Percentiles rank a stretch among this genome's conserved stretches.
These are phyloP conservation scores for Piper betle DNA, from an alignment of 164 flowering plant genomes.

Conservation along the genomic window DNA sequence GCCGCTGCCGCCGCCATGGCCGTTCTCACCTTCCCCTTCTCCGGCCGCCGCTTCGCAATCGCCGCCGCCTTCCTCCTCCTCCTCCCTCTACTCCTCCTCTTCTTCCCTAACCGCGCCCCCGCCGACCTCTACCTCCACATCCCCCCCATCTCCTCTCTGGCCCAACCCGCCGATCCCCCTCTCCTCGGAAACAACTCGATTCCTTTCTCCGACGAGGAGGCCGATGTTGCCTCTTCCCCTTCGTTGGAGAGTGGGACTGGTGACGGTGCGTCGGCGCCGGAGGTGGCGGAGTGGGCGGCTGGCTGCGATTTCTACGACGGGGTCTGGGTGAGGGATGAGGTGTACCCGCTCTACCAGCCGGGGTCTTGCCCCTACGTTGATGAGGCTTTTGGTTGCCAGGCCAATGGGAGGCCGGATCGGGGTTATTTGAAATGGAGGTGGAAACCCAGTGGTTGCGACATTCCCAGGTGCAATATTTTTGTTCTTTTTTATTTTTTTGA, in stretches of 20 bases:
- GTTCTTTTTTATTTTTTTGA: not conserved
- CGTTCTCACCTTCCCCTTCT: not conserved
- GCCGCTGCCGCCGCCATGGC: not conserved
- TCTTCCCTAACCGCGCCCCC: not conserved
- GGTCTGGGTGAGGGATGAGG: slow-evolving; percentile 62
- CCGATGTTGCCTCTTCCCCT: no score
- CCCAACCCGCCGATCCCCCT: not conserved
- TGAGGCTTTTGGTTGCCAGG: slow-evolving; percentile 65
- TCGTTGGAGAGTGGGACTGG: not conserved
- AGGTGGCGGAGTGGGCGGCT: slow-evolving; percentile 5
- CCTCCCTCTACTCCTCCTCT: not conserved
- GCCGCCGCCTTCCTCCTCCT: not conserved
- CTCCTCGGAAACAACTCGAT: not conserved
- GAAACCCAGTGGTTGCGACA: slow-evolving; percentile 76
- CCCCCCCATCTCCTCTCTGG: not conserved
- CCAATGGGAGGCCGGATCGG: slow-evolving; percentile 57
- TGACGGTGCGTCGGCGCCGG: not conserved
- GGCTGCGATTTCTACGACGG: slow-evolving; percentile 59
- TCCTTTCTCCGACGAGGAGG: no score
- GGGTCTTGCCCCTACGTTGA: slow-evolving; percentile 72
- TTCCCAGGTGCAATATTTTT: slow-evolving; percentile 48
- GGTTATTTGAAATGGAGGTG: slow-evolving; percentile 74
- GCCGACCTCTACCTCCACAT: not conserved
- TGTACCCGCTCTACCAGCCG: slow-evolving; percentile 53
- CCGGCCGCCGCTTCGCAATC: not conserved